Base-by-base conservation (phyloP, 768 basidiomycete species). In the Leccinum ochraceum region DNA sequence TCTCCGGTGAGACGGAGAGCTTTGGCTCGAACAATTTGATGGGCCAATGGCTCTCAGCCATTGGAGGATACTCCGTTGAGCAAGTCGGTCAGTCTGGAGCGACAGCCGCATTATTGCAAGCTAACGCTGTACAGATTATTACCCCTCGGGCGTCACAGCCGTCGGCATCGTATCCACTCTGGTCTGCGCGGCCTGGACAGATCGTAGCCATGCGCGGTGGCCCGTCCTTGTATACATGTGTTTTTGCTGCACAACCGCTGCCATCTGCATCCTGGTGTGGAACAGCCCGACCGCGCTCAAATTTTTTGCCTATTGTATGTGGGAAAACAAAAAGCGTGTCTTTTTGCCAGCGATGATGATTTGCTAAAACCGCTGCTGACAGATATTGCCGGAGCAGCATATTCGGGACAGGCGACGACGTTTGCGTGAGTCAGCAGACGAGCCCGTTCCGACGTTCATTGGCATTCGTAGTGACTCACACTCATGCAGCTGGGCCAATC, bases 401-500 rank as follows among this genome's bases (percentile, higher is more conserved):
- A 87, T 67, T 81, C 88, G 0, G 88, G 89, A 10, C 90, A 91
- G 69, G 90, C 88, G 6, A 85, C 83, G 17, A 92, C 88, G 26
- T 90, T 91, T 67, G 86, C 86, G 82, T 86, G 63, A 56, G 83
- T 77, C 20, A 32, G 36, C 53, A 16, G 44, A 46, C 11, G n/a
- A 20, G 11, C n/a, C 11, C 17, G 20, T 16, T 50, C 37, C 32
- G 34, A 42, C 16, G 22, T 53, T 39, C 26, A 6, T 14, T 26
- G 22, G 39, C 24, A 36, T 34, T 32, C 3, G 17, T 24, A 10
- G n/a, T 62, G 51, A 61, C 44, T 50, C 49, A 26, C 24, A 26
- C 39, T 22, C 61, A 24, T 57, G 20, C 63, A 86, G 85, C 14
- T 90, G 90, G 90, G 88, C 89, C n/a, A 92, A 92, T 70, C 86